Evolutionary conservation across 2,329 filamentous ascomycete genomes (phyloP), one percentile per base, ranked within the genome.

Genomic region (Penicillium freii): DNA sequence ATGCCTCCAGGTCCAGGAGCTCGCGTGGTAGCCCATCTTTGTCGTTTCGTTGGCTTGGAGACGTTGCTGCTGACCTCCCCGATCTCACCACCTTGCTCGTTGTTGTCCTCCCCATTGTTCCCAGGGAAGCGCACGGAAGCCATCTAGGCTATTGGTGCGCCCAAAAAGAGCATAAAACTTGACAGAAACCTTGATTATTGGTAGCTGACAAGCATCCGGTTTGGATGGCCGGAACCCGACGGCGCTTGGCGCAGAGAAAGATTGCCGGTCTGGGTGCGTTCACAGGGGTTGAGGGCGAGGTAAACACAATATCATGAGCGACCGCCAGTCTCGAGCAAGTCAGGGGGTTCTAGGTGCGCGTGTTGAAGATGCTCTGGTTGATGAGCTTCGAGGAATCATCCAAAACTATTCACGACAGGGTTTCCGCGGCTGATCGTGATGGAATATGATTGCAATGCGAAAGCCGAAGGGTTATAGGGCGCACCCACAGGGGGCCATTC

Each of bases 11-110:
- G 84, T 68, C 90, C 86, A 15, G 87, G 87, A 74, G 90, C 85
- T 73, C 91, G 90, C 70, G 92, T 90, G n/a, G 94, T 97, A 19
- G 94, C 93, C 94, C 94, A 97, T 86, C 94, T 84, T 75, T 94
- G 87, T 71, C 92, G 84, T 72, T 93, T 91, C 23, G 87, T 88
- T 9, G 84, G 82, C 61, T 82, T 83, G 43, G 83, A 83, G 58
- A 82, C 77, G 66, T 84, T 80, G 65, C 76, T 82, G 53, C 48
- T 61, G 31, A 66, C 62, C 58, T 70, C 69, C 38, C 60, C 66
- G 45, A 71, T 55, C 21, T 70, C 68, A 52, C 61, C 65, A 46
- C 63, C 63, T 54, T 67, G 66, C 36, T 71, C 71, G 40, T 64
- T 61, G 45, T 59, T 65, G 8, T 61, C 58, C 40, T 50, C 46